Percentiles rank a stretch among this genome's conserved stretches.
Conservation (phyloP, 1,284 basidiomycete genomes). For the Leccinum pachyderme region DNA sequence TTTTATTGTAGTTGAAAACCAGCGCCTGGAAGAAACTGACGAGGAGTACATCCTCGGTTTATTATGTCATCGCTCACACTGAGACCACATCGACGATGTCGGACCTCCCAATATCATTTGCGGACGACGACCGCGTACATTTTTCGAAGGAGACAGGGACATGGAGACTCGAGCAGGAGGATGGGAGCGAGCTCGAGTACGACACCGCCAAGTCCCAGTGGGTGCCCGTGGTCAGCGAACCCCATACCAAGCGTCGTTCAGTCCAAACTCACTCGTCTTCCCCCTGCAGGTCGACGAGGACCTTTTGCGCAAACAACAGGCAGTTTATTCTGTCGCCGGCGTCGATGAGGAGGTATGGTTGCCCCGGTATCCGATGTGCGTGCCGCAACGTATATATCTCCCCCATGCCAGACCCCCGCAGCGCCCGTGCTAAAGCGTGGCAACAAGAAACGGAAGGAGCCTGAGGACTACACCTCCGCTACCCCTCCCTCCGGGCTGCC, state of each 20-base stretch:
- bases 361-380: constrained; percentile 7
- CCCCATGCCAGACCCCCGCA: constrained; percentile 65
- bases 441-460: constrained; percentile 22
- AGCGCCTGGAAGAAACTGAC: constrained; percentile 14
- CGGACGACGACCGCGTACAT: neutral
- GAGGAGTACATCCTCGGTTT: neutral
- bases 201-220: neutral
- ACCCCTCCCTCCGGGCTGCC: constrained; percentile 44
- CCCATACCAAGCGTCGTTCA: neutral
- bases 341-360: neutral
- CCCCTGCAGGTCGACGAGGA: neutral
- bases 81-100: neutral
- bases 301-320: neutral
- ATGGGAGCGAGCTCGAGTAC: neutral
- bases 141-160: neutral
- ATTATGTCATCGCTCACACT: neutral
- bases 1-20: constrained; percentile 17
- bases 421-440: constrained; percentile 54
- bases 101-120: neutral
- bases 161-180: neutral
- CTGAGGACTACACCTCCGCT: constrained; percentile 45
- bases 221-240: neutral
- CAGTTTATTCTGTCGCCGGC: neutral
- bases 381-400: constrained; percentile 22
- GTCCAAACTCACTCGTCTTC: neutral